These are phyloP conservation scores for Podila epigama DNA, from an alignment of 192 early-diverging fungal species.

Conservation along the genomic window DNA sequence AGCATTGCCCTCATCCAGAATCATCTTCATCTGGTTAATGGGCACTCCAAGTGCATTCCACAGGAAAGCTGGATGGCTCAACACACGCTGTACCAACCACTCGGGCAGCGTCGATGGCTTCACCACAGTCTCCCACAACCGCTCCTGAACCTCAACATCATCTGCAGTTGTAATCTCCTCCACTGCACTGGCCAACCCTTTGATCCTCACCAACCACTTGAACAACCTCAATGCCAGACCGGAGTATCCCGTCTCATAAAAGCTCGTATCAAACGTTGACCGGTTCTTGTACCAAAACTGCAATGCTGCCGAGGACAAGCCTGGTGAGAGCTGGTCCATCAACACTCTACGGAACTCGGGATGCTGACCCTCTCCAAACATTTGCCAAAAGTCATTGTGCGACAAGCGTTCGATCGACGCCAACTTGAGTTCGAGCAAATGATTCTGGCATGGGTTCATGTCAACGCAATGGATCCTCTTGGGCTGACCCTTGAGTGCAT, in stretches of 20 bases:
- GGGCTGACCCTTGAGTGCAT: conserved; percentile 72
- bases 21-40: conserved; percentile 86
- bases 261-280: conserved; percentile 62
- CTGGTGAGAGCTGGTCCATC: conserved; percentile 72
- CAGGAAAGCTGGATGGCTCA: conserved; percentile 83
- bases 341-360: conserved; percentile 68
- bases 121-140: conserved; percentile 71
- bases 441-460: conserved; percentile 94
- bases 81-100: conserved; percentile 64
- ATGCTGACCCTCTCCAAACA: conserved; percentile 79
- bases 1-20: conserved; percentile 78
- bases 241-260: conserved; percentile 87
- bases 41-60: conserved; percentile 89
- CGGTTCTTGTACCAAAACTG: conserved; percentile 82
- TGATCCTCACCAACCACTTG: conserved; percentile 63
- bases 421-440: conserved; percentile 87
- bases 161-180: conserved; percentile 61
- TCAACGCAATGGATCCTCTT: conserved; percentile 81
- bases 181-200: conserved; percentile 62
- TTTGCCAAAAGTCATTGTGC: conserved; percentile 75
- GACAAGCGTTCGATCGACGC: conserved; percentile 67
- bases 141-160: conserved; percentile 66
- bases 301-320: conserved; percentile 73
- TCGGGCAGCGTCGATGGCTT: conserved; percentile 67
- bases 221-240: conserved; percentile 78